Percentiles rank a stretch among this genome's conserved stretches.
Conservation (phyloP, 2,329 filamentous ascomycete genomes). For the Ascochyta rabiei region DNA sequence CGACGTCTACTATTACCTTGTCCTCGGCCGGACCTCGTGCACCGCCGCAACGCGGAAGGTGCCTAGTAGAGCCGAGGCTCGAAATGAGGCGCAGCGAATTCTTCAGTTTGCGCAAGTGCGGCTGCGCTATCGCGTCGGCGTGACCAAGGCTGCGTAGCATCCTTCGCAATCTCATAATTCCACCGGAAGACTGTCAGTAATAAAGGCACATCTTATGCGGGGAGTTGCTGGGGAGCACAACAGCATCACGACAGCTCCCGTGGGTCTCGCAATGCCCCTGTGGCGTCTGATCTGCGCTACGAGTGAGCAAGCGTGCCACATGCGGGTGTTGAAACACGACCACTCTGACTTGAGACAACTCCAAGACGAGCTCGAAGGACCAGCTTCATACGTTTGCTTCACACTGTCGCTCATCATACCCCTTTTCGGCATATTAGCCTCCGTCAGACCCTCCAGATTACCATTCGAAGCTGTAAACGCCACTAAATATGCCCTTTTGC, state of each 20-base stretch:
- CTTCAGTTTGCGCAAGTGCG: conserved; percentile 16
- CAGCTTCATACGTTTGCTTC: conserved; percentile 30
- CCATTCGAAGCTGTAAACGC: conserved; percentile 23
- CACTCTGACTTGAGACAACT: conserved; percentile 43
- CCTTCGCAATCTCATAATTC: conserved; percentile 1
- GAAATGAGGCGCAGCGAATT: conserved; percentile 26
- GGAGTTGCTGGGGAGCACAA: conserved; percentile 14
- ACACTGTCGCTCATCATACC: conserved; percentile 21
- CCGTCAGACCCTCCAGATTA: conserved; percentile 16
- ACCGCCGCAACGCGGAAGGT: conserved; percentile 6
- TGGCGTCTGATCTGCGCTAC: conserved; percentile 34
- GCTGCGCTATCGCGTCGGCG: conserved; percentile 19
- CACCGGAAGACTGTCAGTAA: not conserved
- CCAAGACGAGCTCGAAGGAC: conserved; percentile 37
- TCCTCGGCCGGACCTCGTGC: not conserved
- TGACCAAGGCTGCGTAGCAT: conserved; percentile 11
- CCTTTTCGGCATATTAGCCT: conserved; percentile 27
- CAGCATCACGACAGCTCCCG: conserved; percentile 10
- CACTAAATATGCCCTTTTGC: conserved; percentile 38
- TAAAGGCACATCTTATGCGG: conserved; percentile 24
- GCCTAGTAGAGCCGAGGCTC: conserved; percentile 14
- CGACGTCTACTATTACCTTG: not conserved
- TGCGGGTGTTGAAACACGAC: conserved; percentile 44
- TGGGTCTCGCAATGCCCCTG: conserved; percentile 35
- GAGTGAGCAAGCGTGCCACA: conserved; percentile 24